Percentiles rank a stretch among this genome's conserved stretches.
Evolutionary conservation across 2,329 filamentous ascomycete species (phyloP).

Genomic region (Dactylonectria macrodidyma): DNA sequence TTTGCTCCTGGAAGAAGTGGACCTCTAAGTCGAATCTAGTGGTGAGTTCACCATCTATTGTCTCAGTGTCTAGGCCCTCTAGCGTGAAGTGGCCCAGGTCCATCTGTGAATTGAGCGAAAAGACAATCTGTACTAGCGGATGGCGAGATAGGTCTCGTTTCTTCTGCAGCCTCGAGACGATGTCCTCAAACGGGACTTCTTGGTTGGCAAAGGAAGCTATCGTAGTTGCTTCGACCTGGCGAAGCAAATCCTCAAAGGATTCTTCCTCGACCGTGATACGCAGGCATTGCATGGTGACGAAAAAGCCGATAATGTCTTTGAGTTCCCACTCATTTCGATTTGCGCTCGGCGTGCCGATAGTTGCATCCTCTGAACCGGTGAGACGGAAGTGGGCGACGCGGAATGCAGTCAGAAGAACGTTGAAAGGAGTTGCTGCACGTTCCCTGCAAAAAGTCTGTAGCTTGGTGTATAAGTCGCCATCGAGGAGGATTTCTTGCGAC

Average conservation of each 20-base stretch:
- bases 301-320: conserved; percentile 44
- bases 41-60: conserved; percentile 9
- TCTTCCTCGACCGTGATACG: conserved; percentile 32
- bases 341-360: conserved; percentile 40
- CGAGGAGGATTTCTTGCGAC: neutral
- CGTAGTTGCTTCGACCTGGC: conserved; percentile 33
- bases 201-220: conserved; percentile 39
- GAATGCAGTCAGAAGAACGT: conserved; percentile 41
- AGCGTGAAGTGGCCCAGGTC: conserved; percentile 38
- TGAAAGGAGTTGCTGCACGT: conserved; percentile 24
- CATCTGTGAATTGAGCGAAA: conserved; percentile 40
- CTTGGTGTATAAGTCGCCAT: neutral
- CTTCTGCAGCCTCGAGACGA: conserved; percentile 33
- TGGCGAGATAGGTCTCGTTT: conserved; percentile 33
- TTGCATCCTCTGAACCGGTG: conserved; percentile 40
- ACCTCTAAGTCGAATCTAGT: conserved; percentile 46
- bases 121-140: conserved; percentile 33
- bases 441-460: conserved; percentile 16
- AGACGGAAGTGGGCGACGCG: conserved; percentile 45
- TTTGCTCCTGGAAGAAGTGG: conserved; percentile 41
- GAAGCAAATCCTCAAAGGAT: conserved; percentile 35
- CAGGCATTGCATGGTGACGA: conserved; percentile 44
- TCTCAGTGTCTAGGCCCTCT: conserved; percentile 33
- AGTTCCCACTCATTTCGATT: conserved; percentile 37
- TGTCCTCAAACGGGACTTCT: conserved; percentile 41